Conservation (phyloP, 805 yeast genomes). For the Wickerhamiella vanderwaltii region DNA sequence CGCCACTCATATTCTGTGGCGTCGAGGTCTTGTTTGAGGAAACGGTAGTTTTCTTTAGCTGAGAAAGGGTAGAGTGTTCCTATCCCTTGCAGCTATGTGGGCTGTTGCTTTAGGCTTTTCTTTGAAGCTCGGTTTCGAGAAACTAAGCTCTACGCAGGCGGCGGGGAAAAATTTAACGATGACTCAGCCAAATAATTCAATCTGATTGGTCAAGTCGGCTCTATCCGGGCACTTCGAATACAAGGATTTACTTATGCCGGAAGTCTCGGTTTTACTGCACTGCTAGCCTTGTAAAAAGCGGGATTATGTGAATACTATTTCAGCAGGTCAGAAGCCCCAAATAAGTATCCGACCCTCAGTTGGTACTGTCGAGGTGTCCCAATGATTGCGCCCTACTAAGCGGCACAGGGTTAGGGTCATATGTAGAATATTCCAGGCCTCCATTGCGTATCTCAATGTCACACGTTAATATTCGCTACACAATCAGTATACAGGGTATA, state of each 20-base stretch:
- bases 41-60: not conserved
- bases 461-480: too few relatives aligned
- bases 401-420: slow-evolving; percentile 5
- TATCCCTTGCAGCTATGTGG: too few relatives aligned
- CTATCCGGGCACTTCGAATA: slow-evolving; percentile 1
- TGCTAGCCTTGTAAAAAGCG: not conserved
- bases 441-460: too few relatives aligned
- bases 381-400: slow-evolving; percentile 5
- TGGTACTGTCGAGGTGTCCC: slow-evolving; percentile 9
- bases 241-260: not conserved
- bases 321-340: not conserved
- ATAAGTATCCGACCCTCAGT: slow-evolving; percentile 4
- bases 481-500: too few relatives aligned
- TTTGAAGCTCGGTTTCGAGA: not conserved
- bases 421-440: too few relatives aligned
- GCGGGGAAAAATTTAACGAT: not conserved
- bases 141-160: not conserved
- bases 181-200: slow-evolving; percentile 4
- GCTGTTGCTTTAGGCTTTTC: not conserved
- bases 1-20: slow-evolving; percentile 6
- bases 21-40: not conserved
- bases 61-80: not conserved
- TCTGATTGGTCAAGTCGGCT: slow-evolving; percentile 7
- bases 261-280: slow-evolving; percentile 4
- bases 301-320: not conserved